phyloP scores from a whole-genome alignment of 2,329 filamentous ascomycete genomes.

The Hymenoscyphus infarciens region DNA sequence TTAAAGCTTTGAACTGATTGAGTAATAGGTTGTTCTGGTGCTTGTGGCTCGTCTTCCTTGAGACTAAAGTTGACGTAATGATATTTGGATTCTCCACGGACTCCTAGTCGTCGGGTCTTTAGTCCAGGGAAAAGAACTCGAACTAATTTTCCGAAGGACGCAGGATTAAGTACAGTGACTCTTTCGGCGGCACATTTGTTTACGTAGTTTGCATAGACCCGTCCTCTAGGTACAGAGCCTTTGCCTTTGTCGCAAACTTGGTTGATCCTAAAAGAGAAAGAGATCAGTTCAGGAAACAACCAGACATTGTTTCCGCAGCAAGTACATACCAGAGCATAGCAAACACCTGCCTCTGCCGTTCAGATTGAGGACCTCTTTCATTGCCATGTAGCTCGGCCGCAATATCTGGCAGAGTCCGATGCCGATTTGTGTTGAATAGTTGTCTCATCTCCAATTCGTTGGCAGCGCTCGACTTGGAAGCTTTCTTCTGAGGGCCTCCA shows the following conservation, averaged over 20 bases:
- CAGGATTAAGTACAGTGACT: conserved; percentile 92
- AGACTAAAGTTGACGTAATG: conserved; percentile 76
- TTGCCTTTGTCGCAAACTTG: conserved; percentile 70
- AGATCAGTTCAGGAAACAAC: background rate
- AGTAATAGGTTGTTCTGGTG: conserved; percentile 35
- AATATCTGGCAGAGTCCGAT: conserved; percentile 66
- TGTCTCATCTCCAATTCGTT: conserved; percentile 80
- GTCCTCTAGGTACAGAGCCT: conserved; percentile 83
- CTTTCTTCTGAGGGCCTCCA: conserved; percentile 49
- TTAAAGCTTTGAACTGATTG: conserved; percentile 47
- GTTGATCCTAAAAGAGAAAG: conserved; percentile 57
- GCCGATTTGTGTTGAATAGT: conserved; percentile 65
- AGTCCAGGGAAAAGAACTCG: conserved; percentile 94
- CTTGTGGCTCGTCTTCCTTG: conserved; percentile 47
- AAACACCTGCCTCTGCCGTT: conserved; percentile 80
- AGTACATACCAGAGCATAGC: conserved; percentile 77
- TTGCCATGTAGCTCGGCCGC: conserved; percentile 74
- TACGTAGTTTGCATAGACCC: conserved; percentile 94
- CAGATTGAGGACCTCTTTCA: conserved; percentile 75
- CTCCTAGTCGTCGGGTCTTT: conserved; percentile 85
- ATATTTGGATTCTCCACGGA: conserved; percentile 96
- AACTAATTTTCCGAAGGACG: conserved; percentile 96
- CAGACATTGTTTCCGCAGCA: background rate
- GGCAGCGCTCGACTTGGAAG: conserved; percentile 67
- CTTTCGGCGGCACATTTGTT: conserved; percentile 88